A percentile compares a stretch with the other conserved stretches of the same genome.
Conservation (phyloP, 371 early-diverging fungal species). For the Umbelopsis sp. region DNA sequence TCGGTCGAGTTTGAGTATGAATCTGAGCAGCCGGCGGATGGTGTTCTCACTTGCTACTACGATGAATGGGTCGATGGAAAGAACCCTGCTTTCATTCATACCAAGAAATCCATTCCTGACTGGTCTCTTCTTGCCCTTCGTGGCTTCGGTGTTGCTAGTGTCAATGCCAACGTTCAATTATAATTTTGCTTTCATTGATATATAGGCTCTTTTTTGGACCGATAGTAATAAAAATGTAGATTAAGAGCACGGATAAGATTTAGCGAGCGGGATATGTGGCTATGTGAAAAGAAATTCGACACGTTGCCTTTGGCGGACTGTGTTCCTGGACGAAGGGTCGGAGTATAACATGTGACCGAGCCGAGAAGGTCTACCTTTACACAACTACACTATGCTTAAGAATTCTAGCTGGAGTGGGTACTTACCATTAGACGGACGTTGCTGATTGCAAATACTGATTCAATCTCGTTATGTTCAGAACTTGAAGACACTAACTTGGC, state of each 20-base stretch:
- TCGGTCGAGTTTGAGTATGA: conserved; percentile 40
- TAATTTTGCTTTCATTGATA: not conserved
- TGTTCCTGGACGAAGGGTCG: too few relatives aligned
- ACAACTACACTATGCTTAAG: conserved; percentile 42
- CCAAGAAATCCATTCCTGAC: conserved; percentile 29
- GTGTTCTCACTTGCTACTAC: conserved; percentile 44
- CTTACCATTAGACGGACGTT: not conserved
- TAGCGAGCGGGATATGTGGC: too few relatives aligned
- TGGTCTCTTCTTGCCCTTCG: conserved; percentile 31
- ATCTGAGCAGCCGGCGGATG: conserved; percentile 26
- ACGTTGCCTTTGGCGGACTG: too few relatives aligned
- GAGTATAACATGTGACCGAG: not conserved
- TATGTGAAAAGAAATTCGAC: too few relatives aligned
- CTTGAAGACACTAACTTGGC: conserved; percentile 76
- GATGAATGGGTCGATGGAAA: conserved; percentile 53
- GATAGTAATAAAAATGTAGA: too few relatives aligned
- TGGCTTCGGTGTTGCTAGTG: not conserved
- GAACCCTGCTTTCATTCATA: conserved; percentile 45
- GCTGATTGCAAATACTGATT: not conserved
- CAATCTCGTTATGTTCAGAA: conserved; percentile 31
- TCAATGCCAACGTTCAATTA: not conserved
- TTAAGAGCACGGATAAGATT: too few relatives aligned
- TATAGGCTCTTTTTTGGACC: too few relatives aligned
- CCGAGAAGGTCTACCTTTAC: not conserved
- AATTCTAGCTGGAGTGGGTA: conserved; percentile 55